These are phyloP conservation scores for Kwoniella shivajii DNA, from an alignment of 1,284 basidiomycete species.

Conservation along the genomic window DNA sequence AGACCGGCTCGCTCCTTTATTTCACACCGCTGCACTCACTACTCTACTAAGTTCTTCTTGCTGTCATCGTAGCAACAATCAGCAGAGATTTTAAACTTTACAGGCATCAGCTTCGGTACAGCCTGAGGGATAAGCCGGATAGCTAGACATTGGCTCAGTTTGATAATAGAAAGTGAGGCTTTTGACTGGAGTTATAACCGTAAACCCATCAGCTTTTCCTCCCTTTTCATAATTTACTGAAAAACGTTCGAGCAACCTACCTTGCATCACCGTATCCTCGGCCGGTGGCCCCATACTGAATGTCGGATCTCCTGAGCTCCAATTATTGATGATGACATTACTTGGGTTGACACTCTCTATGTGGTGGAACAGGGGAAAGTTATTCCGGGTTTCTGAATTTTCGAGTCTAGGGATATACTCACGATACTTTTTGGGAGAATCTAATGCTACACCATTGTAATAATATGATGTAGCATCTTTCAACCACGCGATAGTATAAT, in stretches of 20 bases:
- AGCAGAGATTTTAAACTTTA: not conserved
- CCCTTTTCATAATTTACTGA: not conserved
- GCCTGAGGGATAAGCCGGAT: constrained; percentile 1
- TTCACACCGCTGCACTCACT: too few relatives aligned
- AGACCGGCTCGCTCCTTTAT: too few relatives aligned
- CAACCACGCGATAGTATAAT: constrained; percentile 19
- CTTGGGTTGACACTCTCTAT: constrained; percentile 1
- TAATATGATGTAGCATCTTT: constrained; percentile 1
- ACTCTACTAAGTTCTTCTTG: too few relatives aligned
- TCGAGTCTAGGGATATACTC: not conserved
- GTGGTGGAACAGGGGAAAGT: too few relatives aligned
- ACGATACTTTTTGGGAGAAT: constrained; percentile 3
- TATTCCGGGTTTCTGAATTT: not conserved
- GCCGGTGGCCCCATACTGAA: constrained; percentile 14
- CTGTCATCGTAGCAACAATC: too few relatives aligned
- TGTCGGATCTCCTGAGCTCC: constrained; percentile 10
- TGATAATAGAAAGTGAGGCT: constrained; percentile 11
- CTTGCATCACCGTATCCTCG: not conserved
- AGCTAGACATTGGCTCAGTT: not conserved
- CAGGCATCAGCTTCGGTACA: constrained; percentile 6
- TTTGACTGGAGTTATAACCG: constrained; percentile 6
- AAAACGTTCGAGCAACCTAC: not conserved
- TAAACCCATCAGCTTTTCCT: not conserved
- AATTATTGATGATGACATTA: constrained; percentile 15
- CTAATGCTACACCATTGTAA: constrained; percentile 1